Base-by-base conservation (phyloP, 2,329 filamentous ascomycete species). In the Neopestalotiopsis rosae region DNA sequence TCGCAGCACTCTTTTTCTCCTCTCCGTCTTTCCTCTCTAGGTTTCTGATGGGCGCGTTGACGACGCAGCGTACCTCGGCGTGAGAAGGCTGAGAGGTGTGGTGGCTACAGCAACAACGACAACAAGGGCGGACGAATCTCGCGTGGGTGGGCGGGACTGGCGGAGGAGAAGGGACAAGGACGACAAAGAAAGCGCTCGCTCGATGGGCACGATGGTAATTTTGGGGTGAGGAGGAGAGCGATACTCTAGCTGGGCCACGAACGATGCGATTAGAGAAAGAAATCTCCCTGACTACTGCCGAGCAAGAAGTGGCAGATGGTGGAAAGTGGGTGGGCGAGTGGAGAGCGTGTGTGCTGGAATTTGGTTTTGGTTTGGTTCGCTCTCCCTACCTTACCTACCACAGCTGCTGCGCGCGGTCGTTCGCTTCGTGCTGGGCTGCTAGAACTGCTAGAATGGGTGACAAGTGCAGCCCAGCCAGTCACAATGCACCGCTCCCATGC, bases 261-360 rank as follows among this genome's bases (percentile, higher is more conserved):
- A 52, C 45, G 17, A 66, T 24, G 63, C 63, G 63, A 66, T 66
- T 52, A 56, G 63, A 49, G 45, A 49, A 66, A 66, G 63, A 66
- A 58, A 66, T 17, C 42, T 58, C 63, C 49, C 34, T 30, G 30
- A 30, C 28, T 30, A 38, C 20, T 24, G 30, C 28, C 40, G 62
- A 49, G 34, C 52, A 57, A 45, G 63, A 66, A 66, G 63, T 17
- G 24, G 49, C 62, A 65, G 32, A 56, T 45, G 34, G 20, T 52
- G 45, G 24, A 14, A 66, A 40, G 28, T 63, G 61, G 63, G 17
- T 24, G 45, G 49, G 17, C 42, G 40, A 56, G 63, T 66, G 63
- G 63, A 66, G 63, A 52, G 63, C 40, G 63, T 66, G 63, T 63
- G 61, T 34, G 57, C 24, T 59, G 57, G 57, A 59, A 59, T 30